Percentiles rank a stretch among this genome's conserved stretches.
phyloP scores from a whole-genome alignment of 352 stramenopile species.

The Halophytophthora batemanensis region DNA sequence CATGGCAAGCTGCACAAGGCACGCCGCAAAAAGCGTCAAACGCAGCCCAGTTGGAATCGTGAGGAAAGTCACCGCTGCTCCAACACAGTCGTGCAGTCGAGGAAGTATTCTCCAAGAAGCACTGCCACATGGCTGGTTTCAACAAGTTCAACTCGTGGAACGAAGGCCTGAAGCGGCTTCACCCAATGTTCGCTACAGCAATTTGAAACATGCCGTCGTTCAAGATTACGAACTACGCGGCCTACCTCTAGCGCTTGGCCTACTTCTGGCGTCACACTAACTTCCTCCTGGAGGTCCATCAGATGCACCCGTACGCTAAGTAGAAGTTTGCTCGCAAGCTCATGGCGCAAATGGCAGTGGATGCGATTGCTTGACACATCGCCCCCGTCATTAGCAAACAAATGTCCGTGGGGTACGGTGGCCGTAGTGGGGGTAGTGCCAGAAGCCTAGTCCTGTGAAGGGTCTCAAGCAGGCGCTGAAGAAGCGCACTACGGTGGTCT shows the following conservation, averaged over 20 bases:
- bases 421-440: constrained; percentile 5
- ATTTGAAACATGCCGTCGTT: constrained; percentile 5
- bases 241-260: constrained; percentile 1
- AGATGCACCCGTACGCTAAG: not conserved
- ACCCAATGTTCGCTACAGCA: not conserved
- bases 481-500: constrained; percentile 7
- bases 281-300: constrained; percentile 1
- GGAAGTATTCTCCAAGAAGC: not conserved
- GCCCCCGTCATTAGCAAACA: constrained; percentile 1
- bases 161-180: not conserved
- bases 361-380: constrained; percentile 4
- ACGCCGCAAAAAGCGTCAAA: not conserved
- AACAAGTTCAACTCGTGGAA: constrained; percentile 1
- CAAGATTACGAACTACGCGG: constrained; percentile 3
- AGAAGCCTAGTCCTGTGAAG: constrained; percentile 6
- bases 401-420: constrained; percentile 3
- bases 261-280: constrained; percentile 4
- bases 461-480: not conserved
- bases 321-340: not conserved
- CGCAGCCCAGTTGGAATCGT: not conserved
- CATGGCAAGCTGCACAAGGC: not conserved
- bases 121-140: constrained; percentile 6
- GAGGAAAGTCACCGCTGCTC: not conserved
- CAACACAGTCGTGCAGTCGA: constrained; percentile 1
- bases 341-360: not conserved